Base-by-base conservation (phyloP, 495 filamentous ascomycete species). In the Aspergillus avenaceus region DNA sequence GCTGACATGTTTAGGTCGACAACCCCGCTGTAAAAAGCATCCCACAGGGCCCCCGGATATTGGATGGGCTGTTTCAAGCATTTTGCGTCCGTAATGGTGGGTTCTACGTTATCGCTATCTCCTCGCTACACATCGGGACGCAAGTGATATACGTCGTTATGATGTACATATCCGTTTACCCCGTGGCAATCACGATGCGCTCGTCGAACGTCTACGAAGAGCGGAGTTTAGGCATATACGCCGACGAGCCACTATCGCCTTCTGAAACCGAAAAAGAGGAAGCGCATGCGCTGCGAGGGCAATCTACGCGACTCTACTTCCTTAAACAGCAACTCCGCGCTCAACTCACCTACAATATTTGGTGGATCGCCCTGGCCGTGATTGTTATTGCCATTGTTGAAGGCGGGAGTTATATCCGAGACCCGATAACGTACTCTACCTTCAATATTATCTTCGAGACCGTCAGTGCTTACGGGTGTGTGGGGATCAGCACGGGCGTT, bases 401-500 rank as follows among this genome's bases (percentile, higher is more conserved):
- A 7, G 31, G 13, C 31, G 31, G 31, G 5, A 34, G 12, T 16
- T 34, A 14, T 14, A 16, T 14, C 13, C 31, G 31, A n/a, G 12
- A 34, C 31, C 31, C 31, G 6, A 14, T 34, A 13, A 34, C 31
- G 18, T 34, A n/a, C 13, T 34, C 31, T 16, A 14, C 18, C 8
- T 34, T 34, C 31, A 34, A 34, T 34, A 12, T n/a, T 16, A n/a
- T 34, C 31, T 34, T 34, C 13, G 31, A 34, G 31, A 34, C 31
- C 4, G 18, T 34, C 13, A 34, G 31, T 12, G 31, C 31, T 7
- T 34, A 34, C 31, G 31, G 31, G 8, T 34, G 12, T 16, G 31
- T 34, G 12, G 5, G 31, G 1, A 84, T 91, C 44, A 79, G 71
- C 25, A 75, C 87, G 7, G 87, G 88, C 0, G 54, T 84, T 16